Base-by-base conservation (phyloP, 805 yeast genomes). In the Monosporozyma aerobia region DNA sequence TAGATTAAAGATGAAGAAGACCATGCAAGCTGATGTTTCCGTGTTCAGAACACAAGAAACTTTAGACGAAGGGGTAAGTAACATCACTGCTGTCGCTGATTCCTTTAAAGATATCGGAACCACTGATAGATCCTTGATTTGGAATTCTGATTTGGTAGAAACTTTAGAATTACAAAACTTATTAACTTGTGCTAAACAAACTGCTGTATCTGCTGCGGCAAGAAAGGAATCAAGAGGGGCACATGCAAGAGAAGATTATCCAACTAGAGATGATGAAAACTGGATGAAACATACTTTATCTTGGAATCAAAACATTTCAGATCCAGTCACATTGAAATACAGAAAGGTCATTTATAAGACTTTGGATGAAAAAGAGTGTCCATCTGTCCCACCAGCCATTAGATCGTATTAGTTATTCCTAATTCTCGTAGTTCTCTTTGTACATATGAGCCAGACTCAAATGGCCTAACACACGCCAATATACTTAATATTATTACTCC, bases 151-250 rank as follows among this genome's bases (percentile, higher is more conserved):
- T 71, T 77, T 92, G 69, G 95, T 90, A 51, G 99, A 92, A 77
- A 87, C 98, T 52, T 78, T 94, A 63, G 99, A 92, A 74, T 79
- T 92, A 70, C 97, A 90, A 74, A 92, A 92, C 83, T 80, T 92
- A 78, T 79, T 92, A 71, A 90, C 98, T 50, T 89, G 97, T 78
- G 98, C 98, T 56, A 82, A 85, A 58, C 99, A 94, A 78, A 90
- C 97, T 51, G 98, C 98, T 35, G 76, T 75, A 59, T 81, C 95
- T 57, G 99, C 99, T 50, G 90, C 94, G 57, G 95, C 89, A 53
- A 88, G 99, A 79, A 84, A 78, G 67, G 99, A 92, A 77, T 90
- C 97, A 40, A 88, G 99, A 78, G 99, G 99, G 77, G 98, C 99
- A 49, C 99, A 92, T 69, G 97, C 99, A 54, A 86, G 98, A 78